These are phyloP conservation scores for Fusarium sp. DNA, from an alignment of 2,329 filamentous ascomycete species.

Conservation along the genomic window DNA sequence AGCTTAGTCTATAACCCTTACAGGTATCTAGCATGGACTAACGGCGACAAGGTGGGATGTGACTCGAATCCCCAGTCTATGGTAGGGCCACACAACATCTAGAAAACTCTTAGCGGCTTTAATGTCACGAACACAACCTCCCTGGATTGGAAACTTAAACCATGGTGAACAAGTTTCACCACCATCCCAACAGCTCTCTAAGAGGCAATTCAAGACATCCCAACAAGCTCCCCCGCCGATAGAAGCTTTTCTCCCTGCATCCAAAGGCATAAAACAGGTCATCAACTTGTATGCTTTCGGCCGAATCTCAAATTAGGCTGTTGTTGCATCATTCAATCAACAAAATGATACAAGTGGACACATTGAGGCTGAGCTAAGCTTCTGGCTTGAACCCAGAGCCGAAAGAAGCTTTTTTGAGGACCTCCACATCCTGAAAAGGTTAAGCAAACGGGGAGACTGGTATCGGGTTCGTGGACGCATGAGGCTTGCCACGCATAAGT, in stretches of 20 bases:
- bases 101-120: background rate
- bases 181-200: background rate
- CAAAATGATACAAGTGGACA: background rate
- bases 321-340: background rate
- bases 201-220: background rate
- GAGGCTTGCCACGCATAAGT: background rate
- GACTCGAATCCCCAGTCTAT: background rate
- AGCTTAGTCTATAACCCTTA: too few species aligned
- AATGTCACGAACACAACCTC: background rate
- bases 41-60: fast-evolving
- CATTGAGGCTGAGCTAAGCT: background rate
- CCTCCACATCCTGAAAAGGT: background rate
- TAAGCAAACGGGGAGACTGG: background rate
- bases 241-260: background rate
- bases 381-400: background rate
- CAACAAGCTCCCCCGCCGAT: background rate
- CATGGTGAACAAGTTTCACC: background rate
- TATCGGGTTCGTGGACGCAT: background rate
- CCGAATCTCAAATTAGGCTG: background rate
- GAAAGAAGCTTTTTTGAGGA: background rate
- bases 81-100: background rate
- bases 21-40: too few species aligned
- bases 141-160: background rate
- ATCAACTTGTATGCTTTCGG: background rate
- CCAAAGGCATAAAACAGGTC: background rate